Conservation (phyloP, 352 stramenopile genomes). For the Phytophthora macrochlamydospora region DNA sequence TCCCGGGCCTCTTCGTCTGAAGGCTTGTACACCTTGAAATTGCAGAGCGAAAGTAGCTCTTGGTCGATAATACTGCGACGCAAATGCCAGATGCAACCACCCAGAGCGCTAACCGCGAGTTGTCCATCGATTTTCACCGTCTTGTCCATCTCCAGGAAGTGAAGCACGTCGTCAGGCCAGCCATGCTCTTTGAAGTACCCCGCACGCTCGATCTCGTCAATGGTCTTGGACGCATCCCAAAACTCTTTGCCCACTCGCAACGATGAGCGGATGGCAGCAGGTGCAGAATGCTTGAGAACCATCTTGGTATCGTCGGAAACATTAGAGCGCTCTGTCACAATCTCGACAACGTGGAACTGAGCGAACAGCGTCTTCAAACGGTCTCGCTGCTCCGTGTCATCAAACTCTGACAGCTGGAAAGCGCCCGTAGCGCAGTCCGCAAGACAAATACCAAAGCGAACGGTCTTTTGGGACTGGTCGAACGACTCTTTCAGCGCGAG, state of each 20-base stretch:
- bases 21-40: constrained; percentile 82
- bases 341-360: constrained; percentile 86
- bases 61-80: constrained; percentile 85
- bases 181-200: constrained; percentile 89
- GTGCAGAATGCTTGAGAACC: constrained; percentile 76
- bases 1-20: constrained; percentile 66
- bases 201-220: constrained; percentile 90
- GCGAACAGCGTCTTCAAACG: constrained; percentile 96
- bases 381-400: constrained; percentile 95
- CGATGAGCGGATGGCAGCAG: constrained; percentile 65
- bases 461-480: constrained; percentile 51
- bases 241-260: constrained; percentile 81
- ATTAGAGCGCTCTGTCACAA: constrained; percentile 77
- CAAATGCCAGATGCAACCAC: constrained; percentile 82
- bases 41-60: constrained; percentile 77
- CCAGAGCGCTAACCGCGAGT: constrained; percentile 72
- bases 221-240: constrained; percentile 90
- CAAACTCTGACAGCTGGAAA: constrained; percentile 97
- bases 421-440: constrained; percentile 93
- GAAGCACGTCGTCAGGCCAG: constrained; percentile 62
- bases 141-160: constrained; percentile 79
- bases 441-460: constrained; percentile 94
- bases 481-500: constrained; percentile 76
- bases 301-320: constrained; percentile 70
- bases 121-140: constrained; percentile 59